These are phyloP conservation scores for Leishmania aethiopica DNA, from an alignment of 208 protist species.

Conservation along the genomic window DNA sequence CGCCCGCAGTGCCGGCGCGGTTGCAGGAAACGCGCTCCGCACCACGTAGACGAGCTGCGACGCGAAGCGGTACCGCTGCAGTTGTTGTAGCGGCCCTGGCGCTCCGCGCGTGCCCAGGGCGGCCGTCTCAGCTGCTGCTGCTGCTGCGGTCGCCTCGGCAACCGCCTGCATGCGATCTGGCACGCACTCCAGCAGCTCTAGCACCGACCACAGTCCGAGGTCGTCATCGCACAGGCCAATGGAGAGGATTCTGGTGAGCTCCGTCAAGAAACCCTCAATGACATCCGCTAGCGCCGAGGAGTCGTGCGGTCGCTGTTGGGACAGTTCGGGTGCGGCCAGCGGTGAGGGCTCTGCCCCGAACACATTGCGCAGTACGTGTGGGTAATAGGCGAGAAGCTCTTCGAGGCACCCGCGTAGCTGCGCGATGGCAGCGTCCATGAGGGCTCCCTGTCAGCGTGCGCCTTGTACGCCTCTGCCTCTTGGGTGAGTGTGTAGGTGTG, in stretches of 20 bases:
- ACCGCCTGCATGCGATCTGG: slow-evolving; percentile 20
- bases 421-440: slow-evolving; percentile 16
- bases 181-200: slow-evolving; percentile 50
- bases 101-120: not conserved
- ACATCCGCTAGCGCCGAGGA: slow-evolving; percentile 18
- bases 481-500: not conserved
- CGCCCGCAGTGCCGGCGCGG: slow-evolving; percentile 21
- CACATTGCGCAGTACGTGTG: slow-evolving; percentile 20
- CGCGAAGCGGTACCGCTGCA: slow-evolving; percentile 52
- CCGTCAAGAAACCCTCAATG: slow-evolving; percentile 41
- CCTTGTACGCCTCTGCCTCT: not conserved
- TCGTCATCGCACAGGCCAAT: slow-evolving; percentile 38
- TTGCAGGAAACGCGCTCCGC: slow-evolving; percentile 35
- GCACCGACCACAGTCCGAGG: slow-evolving; percentile 57
- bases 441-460: not conserved
- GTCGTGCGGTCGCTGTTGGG: not conserved
- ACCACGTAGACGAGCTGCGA: slow-evolving; percentile 57
- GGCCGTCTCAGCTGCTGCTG: not conserved
- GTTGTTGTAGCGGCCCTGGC: slow-evolving; percentile 10
- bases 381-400: slow-evolving; percentile 22
- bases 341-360: slow-evolving; percentile 7
- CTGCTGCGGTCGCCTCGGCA: slow-evolving; percentile 3
- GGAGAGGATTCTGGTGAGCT: slow-evolving; percentile 52
- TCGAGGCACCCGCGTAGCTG: slow-evolving; percentile 11
- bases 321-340: not conserved